Base-by-base conservation (phyloP, 169 alveolate species). In the Plasmodium sp. region DNA sequence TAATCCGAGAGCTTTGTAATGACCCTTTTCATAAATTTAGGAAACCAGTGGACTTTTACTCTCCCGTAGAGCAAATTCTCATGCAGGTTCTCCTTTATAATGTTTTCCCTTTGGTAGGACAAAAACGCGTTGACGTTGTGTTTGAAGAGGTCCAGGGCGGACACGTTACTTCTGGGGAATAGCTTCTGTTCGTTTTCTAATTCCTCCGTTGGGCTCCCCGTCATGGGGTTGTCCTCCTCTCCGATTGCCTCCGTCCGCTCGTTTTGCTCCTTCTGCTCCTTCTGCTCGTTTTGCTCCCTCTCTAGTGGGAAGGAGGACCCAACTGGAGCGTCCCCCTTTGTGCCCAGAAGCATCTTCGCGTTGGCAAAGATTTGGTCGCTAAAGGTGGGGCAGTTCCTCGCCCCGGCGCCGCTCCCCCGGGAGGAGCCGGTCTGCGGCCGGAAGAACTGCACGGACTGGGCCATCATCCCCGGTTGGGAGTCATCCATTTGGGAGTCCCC, bases 11-110 rank as follows among this genome's bases (percentile, higher is more conserved):
- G 84, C 45, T 95, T 95, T 2, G 88, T 81, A 71, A 96, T 91
- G 34, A 94, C 84, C 58, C 93, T 94, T 74, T 96, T 95, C 86
- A 96, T 84, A 67, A 95, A 95, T 41, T 96, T 84, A 1, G 98
- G 98, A 54, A 96, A 96, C 98, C 98, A 90, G 51, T 90, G 94
- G 6, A 90, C 94, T 31, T 90, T 90, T 14, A 90, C 92, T 71
- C 94, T 7, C 9, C 94, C 94, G 72, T 67, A 81, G 48, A 90
- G 73, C 45, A 81, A n/a, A 79, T 81, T 79, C 34, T 81, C 94
- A 90, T 81, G 45, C 48, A 90, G 36, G 51, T 90, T 90, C 16
- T 73, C 43, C 67, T 79, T 90, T 90, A 90, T 90, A 14, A 90
- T 90, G 51, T 90, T 90, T 67, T 80, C 94, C n/a, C 62, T 90